These are phyloP conservation scores for Drechmeria coniospora DNA, from an alignment of 2,329 filamentous ascomycete species.

Conservation along the genomic window DNA sequence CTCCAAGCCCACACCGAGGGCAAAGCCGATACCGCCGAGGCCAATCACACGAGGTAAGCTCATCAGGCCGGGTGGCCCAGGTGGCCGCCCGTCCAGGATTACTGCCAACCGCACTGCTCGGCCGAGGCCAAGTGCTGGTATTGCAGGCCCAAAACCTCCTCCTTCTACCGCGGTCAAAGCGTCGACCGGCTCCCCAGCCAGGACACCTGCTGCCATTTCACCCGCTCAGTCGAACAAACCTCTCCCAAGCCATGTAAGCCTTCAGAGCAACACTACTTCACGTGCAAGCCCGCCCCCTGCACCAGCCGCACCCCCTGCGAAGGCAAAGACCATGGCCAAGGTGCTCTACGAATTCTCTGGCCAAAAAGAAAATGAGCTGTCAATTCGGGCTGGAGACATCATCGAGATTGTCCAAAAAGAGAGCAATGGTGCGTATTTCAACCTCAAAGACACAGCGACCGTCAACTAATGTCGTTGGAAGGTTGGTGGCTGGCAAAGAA, in stretches of 20 bases:
- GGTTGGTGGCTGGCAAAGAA: conserved; percentile 95
- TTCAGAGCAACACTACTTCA: conserved; percentile 26
- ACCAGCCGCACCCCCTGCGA: conserved; percentile 44
- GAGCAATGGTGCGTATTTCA: conserved; percentile 62
- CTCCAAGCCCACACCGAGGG: conserved; percentile 73
- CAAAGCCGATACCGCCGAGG: conserved; percentile 70
- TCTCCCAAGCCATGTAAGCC: conserved; percentile 36
- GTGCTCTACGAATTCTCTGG: conserved; percentile 86
- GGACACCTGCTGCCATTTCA: too few species aligned
- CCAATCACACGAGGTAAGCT: conserved; percentile 90
- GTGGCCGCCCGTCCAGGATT: conserved; percentile 62
- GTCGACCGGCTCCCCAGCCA: not conserved
- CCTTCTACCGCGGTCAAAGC: conserved; percentile 14
- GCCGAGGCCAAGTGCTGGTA: conserved; percentile 23
- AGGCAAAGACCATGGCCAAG: conserved; percentile 65
- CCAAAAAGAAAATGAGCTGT: conserved; percentile 71
- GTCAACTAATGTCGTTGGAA: conserved; percentile 26
- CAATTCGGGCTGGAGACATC: conserved; percentile 63
- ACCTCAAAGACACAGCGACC: not conserved
- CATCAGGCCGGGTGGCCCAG: conserved; percentile 77
- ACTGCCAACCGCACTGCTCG: conserved; percentile 32
- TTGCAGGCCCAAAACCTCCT: conserved; percentile 16
- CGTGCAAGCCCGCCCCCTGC: conserved; percentile 51
- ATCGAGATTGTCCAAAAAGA: conserved; percentile 90
- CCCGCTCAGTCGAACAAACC: conserved; percentile 10